Base-by-base conservation (phyloP, 192 early-diverging fungal species). In the Umbelopsis vinacea region DNA sequence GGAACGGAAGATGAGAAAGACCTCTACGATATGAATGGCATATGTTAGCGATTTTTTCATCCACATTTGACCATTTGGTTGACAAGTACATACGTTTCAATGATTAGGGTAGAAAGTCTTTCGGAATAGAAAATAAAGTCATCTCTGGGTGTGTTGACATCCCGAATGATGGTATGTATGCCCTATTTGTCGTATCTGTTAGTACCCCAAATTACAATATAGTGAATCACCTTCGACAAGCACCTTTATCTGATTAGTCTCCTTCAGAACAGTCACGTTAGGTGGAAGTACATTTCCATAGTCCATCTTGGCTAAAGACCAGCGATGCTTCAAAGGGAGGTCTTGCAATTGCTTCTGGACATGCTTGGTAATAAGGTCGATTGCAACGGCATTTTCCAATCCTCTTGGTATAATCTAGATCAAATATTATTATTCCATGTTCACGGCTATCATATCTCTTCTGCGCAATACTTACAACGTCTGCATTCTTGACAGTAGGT, bases 61-160 rank as follows among this genome's bases (percentile, higher is more conserved):
- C 24, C 0, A 35, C 33, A 3, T 3, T 12, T 6, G 23, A 4
- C 33, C 63, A 3, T 50, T 21, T 53, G 19, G 6, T 23, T 63
- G 0, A 53, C 19, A 52, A n/a, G 10, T 50, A 68, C 33, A 40
- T 89, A 92, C 91, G 87, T 72, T 80, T 98, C 96, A 47, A 96
- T 91, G 46, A 95, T 87, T 69, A 96, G 78, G 17, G 92, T 86
- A 23, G 92, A 92, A 23, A 98, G 82, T 21, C 96, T 89, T 74
- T 98, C 95, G 12, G 94, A 87, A 77, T 95, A 94, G 73, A 96
- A 98, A 50, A 96, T 89, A 82, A 98, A 96, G 74, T 98, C 94
- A 68, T 90, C 87, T 57, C 93, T 87, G 21, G 82, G 81, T 0
- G 92, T 93, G 17, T 74, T 78, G 48, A 82, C 73, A 75, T 95